These are phyloP conservation scores for Heliamphora ciliata DNA, from an alignment of 179 eudicot genomes.

Conservation along the genomic window DNA sequence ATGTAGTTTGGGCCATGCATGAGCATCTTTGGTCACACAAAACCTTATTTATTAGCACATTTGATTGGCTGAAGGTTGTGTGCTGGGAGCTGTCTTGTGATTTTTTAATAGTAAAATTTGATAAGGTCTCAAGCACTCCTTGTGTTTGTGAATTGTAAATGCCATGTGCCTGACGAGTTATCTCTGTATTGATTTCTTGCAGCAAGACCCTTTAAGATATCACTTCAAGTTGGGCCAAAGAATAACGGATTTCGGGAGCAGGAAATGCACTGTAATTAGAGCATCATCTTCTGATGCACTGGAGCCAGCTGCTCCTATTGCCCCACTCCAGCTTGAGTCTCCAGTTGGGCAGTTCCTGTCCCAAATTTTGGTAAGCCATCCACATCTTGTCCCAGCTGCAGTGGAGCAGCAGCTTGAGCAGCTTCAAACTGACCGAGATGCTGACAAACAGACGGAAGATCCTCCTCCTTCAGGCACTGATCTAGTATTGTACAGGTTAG, in stretches of 20 bases:
- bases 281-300: constrained; percentile 57
- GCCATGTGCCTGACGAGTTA: neutral
- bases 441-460: constrained; percentile 63
- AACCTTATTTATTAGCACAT: neutral
- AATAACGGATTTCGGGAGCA: constrained; percentile 26
- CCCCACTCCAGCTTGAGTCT: constrained; percentile 90
- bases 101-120: too few species aligned
- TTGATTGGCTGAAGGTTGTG: neutral
- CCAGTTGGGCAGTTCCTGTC: constrained; percentile 88
- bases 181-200: constrained; percentile 12
- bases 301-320: constrained; percentile 47
- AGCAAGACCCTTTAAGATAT: constrained; percentile 24
- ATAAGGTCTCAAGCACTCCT: neutral
- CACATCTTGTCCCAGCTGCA: constrained; percentile 92
- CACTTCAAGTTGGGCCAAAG: constrained; percentile 28
- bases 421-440: constrained; percentile 70
- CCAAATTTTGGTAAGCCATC: constrained; percentile 73
- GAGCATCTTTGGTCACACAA: neutral
- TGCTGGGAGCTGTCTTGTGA: neutral
- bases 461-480: constrained; percentile 65
- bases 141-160: neutral
- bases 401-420: constrained; percentile 95
- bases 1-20: neutral
- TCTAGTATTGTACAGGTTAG: constrained; percentile 75
- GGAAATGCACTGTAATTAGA: constrained; percentile 38